phyloP scores from a whole-genome alignment of 805 yeast genomes.

The Schwanniomyces polymorphus region DNA sequence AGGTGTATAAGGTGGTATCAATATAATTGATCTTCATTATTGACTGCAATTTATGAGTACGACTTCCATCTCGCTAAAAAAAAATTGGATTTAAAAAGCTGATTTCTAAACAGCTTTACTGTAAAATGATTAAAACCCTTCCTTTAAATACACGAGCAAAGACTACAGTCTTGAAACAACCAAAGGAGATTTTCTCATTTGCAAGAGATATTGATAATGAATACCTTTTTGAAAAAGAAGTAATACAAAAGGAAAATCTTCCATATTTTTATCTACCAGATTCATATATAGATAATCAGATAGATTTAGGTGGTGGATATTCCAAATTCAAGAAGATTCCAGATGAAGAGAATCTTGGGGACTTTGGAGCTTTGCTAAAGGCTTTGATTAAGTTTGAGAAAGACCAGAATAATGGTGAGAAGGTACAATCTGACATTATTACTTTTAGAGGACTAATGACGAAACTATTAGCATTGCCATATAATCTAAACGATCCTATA shows the following conservation, averaged over 20 bases:
- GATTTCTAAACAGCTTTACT: background rate
- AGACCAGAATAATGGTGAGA: slow-evolving; percentile 32
- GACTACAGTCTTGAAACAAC: slow-evolving; percentile 76
- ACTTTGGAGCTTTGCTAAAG: slow-evolving; percentile 56
- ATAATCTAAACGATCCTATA: slow-evolving; percentile 53
- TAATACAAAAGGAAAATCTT: slow-evolving; percentile 51
- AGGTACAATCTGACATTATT: slow-evolving; percentile 62
- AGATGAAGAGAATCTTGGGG: slow-evolving; percentile 52
- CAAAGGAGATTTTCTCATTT: slow-evolving; percentile 74
- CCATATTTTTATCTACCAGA: slow-evolving; percentile 84
- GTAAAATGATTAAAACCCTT: slow-evolving; percentile 27
- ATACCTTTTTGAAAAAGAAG: slow-evolving; percentile 36
- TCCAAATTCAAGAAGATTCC: slow-evolving; percentile 57
- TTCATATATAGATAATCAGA: slow-evolving; percentile 53
- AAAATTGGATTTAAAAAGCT: background rate
- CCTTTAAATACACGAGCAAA: slow-evolving; percentile 52
- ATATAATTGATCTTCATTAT: background rate
- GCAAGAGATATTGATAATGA: slow-evolving; percentile 59
- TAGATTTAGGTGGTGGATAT: slow-evolving; percentile 68
- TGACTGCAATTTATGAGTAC: background rate
- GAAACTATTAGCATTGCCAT: slow-evolving; percentile 67
- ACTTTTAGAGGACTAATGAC: slow-evolving; percentile 88
- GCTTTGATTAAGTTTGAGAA: slow-evolving; percentile 61
- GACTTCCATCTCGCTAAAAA: background rate
- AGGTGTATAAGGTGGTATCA: background rate